Percentiles rank a stretch among this genome's conserved stretches.
Evolutionary conservation across 192 early-diverging fungal genomes (phyloP).

Genomic region (Coemansia sp.): DNA sequence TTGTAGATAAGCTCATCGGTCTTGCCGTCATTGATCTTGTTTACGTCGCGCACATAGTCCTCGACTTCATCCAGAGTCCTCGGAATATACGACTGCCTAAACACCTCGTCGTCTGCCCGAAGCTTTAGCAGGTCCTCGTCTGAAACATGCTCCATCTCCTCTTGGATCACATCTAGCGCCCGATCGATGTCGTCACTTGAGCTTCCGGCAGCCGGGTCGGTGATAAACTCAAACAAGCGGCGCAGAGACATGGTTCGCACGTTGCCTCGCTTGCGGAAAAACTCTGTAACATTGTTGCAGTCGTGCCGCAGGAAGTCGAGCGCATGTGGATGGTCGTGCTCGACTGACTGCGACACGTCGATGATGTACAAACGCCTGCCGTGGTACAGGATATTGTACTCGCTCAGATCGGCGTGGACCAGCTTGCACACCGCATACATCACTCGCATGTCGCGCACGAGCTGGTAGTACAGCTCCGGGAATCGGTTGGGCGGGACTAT

Average conservation of each 20-base stretch:
- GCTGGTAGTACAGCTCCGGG: conserved; percentile 75
- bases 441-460: conserved; percentile 82
- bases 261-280: conserved; percentile 73
- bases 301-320: conserved; percentile 96
- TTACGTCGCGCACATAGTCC: conserved; percentile 80
- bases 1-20: conserved; percentile 58
- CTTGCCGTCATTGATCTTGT: conserved; percentile 68
- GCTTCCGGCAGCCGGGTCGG: conserved; percentile 57
- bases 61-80: conserved; percentile 86
- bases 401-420: conserved; percentile 97
- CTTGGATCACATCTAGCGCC: conserved; percentile 65
- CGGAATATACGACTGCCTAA: conserved; percentile 88
- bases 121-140: conserved; percentile 55
- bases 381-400: conserved; percentile 96
- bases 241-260: conserved; percentile 73
- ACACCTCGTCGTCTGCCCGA: conserved; percentile 83
- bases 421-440: conserved; percentile 90
- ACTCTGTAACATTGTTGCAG: conserved; percentile 89
- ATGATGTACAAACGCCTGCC: conserved; percentile 82
- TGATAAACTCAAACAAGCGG: conserved; percentile 88
- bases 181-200: conserved; percentile 64
- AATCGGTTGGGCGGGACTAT: conserved; percentile 69
- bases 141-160: conserved; percentile 33
- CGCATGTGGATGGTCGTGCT: conserved; percentile 97
- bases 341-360: conserved; percentile 97